Percentiles rank a stretch among this genome's conserved stretches.
phyloP scores from a whole-genome alignment of 2,329 filamentous ascomycete species.

The Phialophora chinensis region DNA sequence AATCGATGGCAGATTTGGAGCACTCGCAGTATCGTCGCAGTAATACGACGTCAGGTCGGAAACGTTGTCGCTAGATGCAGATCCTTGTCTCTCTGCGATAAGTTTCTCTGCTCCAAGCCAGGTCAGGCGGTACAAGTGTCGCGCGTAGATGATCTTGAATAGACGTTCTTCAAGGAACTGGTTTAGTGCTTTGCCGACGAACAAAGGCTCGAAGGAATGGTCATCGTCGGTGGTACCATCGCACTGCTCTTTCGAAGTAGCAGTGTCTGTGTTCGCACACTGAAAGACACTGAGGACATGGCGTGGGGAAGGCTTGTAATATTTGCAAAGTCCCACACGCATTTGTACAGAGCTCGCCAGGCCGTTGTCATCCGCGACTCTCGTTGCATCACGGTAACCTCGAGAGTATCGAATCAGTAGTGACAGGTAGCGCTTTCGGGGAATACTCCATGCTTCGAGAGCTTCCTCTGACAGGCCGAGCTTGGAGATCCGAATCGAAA shows the following conservation, averaged over 20 bases:
- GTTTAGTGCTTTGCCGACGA: constrained; percentile 75
- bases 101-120: constrained; percentile 73
- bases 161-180: constrained; percentile 71
- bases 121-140: constrained; percentile 57
- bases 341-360: constrained; percentile 57
- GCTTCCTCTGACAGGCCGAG: constrained; percentile 76
- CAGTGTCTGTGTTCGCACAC: neutral
- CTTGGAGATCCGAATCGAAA: constrained; percentile 73
- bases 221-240: constrained; percentile 17
- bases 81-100: constrained; percentile 56
- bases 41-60: constrained; percentile 25
- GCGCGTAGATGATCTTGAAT: constrained; percentile 65
- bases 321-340: constrained; percentile 71
- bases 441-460: constrained; percentile 77
- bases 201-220: constrained; percentile 60
- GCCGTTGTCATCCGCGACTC: constrained; percentile 51
- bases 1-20: constrained; percentile 49
- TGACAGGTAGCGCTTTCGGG: constrained; percentile 71
- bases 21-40: constrained; percentile 21
- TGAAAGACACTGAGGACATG: constrained; percentile 63
- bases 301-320: constrained; percentile 70
- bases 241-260: neutral
- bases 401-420: constrained; percentile 70
- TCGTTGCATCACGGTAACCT: constrained; percentile 67
- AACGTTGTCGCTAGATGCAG: constrained; percentile 5